These are phyloP conservation scores for Chlorophyllum brunneum DNA, from an alignment of 768 basidiomycete genomes.

Conservation along the genomic window DNA sequence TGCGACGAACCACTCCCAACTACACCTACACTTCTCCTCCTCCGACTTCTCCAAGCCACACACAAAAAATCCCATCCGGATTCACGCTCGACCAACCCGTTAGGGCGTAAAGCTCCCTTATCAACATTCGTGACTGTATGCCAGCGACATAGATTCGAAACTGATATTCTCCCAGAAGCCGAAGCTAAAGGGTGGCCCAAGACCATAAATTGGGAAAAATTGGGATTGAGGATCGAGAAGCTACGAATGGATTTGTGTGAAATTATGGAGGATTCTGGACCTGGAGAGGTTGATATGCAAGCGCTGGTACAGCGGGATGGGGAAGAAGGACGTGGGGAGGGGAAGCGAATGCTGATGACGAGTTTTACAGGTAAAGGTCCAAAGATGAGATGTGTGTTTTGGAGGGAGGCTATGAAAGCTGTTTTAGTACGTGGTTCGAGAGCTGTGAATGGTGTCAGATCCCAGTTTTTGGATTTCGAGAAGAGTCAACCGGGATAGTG, in stretches of 20 bases:
- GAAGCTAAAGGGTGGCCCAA: conserved; percentile 74
- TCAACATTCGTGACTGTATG: conserved; percentile 64
- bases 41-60: conserved; percentile 48
- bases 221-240: conserved; percentile 49
- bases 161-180: conserved; percentile 67
- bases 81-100: conserved; percentile 63
- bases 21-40: conserved; percentile 55
- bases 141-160: conserved; percentile 77
- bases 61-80: conserved; percentile 53
- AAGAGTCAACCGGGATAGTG: conserved; percentile 89
- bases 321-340: conserved; percentile 11
- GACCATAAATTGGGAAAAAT: conserved; percentile 55
- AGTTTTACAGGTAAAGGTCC: conserved; percentile 24
- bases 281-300: conserved; percentile 18
- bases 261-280: conserved; percentile 46
- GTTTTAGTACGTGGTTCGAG: conserved; percentile 63
- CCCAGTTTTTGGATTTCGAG: conserved; percentile 77
- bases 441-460: conserved; percentile 61
- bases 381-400: conserved; percentile 51
- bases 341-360: conserved; percentile 23
- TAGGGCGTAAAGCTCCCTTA: conserved; percentile 56
- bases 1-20: conserved; percentile 70
- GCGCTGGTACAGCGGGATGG: background rate
- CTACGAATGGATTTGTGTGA: conserved; percentile 45
- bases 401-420: conserved; percentile 61